Evolutionary conservation across 495 filamentous ascomycete genomes (phyloP).

Genomic region (Tuber brumale): DNA sequence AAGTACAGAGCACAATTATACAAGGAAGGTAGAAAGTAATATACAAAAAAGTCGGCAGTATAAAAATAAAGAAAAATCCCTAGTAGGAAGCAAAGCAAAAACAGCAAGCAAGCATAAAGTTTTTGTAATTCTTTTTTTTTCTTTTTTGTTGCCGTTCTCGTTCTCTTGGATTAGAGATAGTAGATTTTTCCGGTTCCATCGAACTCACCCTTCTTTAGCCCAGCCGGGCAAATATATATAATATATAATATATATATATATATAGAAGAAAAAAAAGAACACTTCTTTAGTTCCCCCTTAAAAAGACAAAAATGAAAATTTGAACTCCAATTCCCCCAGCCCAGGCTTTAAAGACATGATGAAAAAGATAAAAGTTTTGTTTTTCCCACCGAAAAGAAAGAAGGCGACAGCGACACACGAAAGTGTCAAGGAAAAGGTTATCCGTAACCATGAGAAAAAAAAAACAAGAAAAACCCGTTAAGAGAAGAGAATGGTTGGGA

Average conservation of each 20-base stretch:
- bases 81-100: not conserved
- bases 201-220: constrained; percentile 4
- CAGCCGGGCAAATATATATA: constrained; percentile 8
- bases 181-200: not conserved
- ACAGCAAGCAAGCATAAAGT: not conserved
- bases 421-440: constrained; percentile 16
- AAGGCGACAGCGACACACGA: constrained; percentile 7
- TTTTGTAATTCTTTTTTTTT: not conserved
- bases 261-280: constrained; percentile 11
- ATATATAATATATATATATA: constrained; percentile 28
- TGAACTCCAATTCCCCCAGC: constrained; percentile 34
- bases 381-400: constrained; percentile 13
- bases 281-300: constrained; percentile 14
- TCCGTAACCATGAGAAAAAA: constrained; percentile 1
- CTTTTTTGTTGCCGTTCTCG: not conserved
- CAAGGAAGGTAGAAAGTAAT: not conserved
- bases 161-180: not conserved
- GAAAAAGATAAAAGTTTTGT: constrained; percentile 1
- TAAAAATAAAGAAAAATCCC: not conserved
- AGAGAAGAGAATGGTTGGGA: constrained; percentile 19
- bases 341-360: constrained; percentile 30
- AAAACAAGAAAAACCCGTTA: constrained; percentile 6
- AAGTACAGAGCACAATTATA: not conserved
- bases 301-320: constrained; percentile 25
- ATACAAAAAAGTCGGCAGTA: not conserved